These are phyloP conservation scores for Paradendryphiella salina DNA, from an alignment of 2,329 filamentous ascomycete species.

Conservation along the genomic window DNA sequence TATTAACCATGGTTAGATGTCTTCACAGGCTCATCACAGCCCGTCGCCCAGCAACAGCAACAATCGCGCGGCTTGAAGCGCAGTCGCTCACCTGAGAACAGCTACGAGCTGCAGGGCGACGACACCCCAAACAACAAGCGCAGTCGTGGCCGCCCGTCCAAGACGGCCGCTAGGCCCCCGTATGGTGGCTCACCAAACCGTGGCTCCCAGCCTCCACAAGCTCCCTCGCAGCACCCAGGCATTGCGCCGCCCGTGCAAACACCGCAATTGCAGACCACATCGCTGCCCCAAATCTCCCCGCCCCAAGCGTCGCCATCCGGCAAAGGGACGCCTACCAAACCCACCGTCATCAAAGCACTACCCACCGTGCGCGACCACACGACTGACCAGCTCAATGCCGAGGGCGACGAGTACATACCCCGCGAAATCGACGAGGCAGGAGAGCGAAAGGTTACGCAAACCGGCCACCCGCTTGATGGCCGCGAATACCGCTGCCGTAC, in stretches of 20 bases:
- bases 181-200: constrained; percentile 59
- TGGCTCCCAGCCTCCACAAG: constrained; percentile 54
- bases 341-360: constrained; percentile 81
- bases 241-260: constrained; percentile 55
- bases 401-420: constrained; percentile 91
- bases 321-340: constrained; percentile 79
- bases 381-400: constrained; percentile 86
- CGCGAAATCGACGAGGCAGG: constrained; percentile 91
- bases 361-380: constrained; percentile 97
- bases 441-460: constrained; percentile 87
- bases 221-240: constrained; percentile 55
- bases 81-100: constrained; percentile 48
- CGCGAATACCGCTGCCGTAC: constrained; percentile 92
- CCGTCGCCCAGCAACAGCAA: constrained; percentile 38
- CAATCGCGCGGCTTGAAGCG: constrained; percentile 46
- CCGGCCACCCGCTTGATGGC: constrained; percentile 78
- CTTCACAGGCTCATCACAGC: constrained; percentile 36
- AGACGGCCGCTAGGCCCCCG: constrained; percentile 49
- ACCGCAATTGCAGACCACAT: constrained; percentile 58
- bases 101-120: constrained; percentile 42
- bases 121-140: constrained; percentile 25
- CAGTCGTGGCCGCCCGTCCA: constrained; percentile 62
- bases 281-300: constrained; percentile 57
- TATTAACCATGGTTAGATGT: constrained; percentile 36
- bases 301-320: constrained; percentile 64